These are phyloP conservation scores for Taiwanofungus camphoratus DNA, from an alignment of 1,284 basidiomycete genomes.

Conservation along the genomic window DNA sequence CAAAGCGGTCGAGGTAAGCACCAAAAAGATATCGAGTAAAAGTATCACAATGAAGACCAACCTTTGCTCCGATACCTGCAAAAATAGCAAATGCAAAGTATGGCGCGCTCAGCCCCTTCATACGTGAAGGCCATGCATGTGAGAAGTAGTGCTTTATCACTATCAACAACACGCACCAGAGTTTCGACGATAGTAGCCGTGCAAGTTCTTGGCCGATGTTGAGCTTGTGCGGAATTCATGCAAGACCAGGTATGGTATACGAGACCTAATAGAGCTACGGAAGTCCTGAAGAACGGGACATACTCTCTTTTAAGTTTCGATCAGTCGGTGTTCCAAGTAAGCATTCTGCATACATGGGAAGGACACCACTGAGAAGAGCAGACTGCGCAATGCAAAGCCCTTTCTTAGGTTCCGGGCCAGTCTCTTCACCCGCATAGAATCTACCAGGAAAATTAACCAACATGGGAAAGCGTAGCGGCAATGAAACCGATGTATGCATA, in stretches of 20 bases:
- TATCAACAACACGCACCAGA: no score
- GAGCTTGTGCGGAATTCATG: slow-evolving; percentile 3
- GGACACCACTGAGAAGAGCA: slow-evolving; percentile 36
- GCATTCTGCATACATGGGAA: slow-evolving; percentile 36
- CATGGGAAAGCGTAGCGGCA: background rate
- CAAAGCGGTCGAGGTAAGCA: background rate
- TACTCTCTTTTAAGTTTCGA: slow-evolving; percentile 2
- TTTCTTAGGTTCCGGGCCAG: slow-evolving; percentile 35
- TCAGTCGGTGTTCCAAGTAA: background rate
- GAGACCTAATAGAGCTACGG: slow-evolving; percentile 15
- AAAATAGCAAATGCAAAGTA: background rate
- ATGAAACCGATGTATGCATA: slow-evolving; percentile 20
- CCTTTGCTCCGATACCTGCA: slow-evolving; percentile 14
- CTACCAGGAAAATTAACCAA: slow-evolving; percentile 3
- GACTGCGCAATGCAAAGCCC: slow-evolving; percentile 40
- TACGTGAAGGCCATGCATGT: no score
- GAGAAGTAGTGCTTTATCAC: no score
- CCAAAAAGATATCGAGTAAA: background rate
- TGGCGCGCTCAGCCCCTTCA: background rate
- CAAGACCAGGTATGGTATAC: slow-evolving; percentile 18
- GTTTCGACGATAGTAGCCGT: background rate
- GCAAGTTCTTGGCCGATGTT: background rate
- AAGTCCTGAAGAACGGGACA: slow-evolving; percentile 10
- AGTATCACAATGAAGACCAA: slow-evolving; percentile 6
- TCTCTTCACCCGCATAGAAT: slow-evolving; percentile 30